Conservation (phyloP, 2,329 filamentous ascomycete genomes). For the Penicillium sp. region DNA sequence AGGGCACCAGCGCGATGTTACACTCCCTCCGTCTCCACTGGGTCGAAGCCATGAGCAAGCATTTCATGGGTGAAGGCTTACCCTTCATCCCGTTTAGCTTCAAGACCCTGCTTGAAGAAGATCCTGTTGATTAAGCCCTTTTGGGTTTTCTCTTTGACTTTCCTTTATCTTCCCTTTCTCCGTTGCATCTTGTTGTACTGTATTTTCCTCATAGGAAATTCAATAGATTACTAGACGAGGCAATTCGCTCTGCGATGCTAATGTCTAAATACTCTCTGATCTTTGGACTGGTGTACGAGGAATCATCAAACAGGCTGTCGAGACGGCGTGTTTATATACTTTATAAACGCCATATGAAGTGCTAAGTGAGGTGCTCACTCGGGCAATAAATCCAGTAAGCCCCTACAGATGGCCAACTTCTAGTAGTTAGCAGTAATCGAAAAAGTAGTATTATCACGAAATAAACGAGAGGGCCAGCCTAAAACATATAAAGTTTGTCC, state of each 20-base stretch:
- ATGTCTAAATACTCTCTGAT: neutral
- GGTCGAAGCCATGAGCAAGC: conserved; percentile 98
- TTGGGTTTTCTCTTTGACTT: conserved; percentile 14
- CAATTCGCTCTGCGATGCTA: neutral
- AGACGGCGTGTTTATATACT: no score
- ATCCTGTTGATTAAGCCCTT: conserved; percentile 54
- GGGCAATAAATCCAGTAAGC: no score
- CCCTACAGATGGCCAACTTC: no score
- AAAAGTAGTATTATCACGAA: no score
- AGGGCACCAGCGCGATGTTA: conserved; percentile 94
- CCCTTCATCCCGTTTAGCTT: conserved; percentile 91
- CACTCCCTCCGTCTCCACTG: conserved; percentile 90
- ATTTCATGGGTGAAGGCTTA: conserved; percentile 88
- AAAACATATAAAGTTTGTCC: no score
- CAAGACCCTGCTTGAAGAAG: conserved; percentile 80
- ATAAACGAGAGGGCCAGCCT: no score
- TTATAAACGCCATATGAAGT: no score
- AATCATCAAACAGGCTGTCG: no score
- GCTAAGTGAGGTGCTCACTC: no score
- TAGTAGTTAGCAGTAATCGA: no score
- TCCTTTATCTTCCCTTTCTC: conserved; percentile 17
- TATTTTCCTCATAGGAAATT: conserved; percentile 10
- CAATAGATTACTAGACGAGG: conserved; percentile 25
- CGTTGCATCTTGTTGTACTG: conserved; percentile 17
- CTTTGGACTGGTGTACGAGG: neutral